These are phyloP conservation scores for Selaginella moellendorffii DNA, from an alignment of 75 land plant genomes.

Conservation along the genomic window DNA sequence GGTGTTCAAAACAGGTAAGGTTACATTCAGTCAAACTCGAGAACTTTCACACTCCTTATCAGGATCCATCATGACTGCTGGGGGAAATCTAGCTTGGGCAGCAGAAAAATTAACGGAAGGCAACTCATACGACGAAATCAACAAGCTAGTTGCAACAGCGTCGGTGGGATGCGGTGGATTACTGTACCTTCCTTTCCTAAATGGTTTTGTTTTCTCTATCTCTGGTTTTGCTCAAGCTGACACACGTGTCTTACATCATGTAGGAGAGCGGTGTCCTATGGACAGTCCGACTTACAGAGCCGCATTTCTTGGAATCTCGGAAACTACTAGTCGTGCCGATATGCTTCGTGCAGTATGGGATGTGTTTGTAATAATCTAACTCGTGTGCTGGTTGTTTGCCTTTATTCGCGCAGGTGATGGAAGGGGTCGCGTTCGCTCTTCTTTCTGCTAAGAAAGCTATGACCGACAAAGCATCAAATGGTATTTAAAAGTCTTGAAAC, in stretches of 20 bases:
- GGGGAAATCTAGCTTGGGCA: slow-evolving; percentile 38
- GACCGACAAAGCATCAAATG: not conserved
- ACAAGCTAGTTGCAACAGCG: slow-evolving; percentile 11
- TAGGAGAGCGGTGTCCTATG: slow-evolving; percentile 38
- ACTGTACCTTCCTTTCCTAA: slow-evolving; percentile 32
- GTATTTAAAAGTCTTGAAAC: slow-evolving; percentile 5
- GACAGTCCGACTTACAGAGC: slow-evolving; percentile 34
- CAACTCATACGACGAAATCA: slow-evolving; percentile 11
- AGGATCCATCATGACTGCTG: slow-evolving; percentile 42
- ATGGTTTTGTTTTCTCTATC: no score
- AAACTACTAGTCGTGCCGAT: slow-evolving; percentile 14
- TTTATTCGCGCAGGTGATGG: slow-evolving; percentile 24
- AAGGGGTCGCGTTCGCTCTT: slow-evolving; percentile 36
- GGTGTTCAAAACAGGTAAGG: slow-evolving; percentile 33
- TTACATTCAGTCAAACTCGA: no score
- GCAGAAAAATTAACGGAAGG: slow-evolving; percentile 15
- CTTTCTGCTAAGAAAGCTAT: slow-evolving; percentile 31
- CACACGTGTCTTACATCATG: no score
- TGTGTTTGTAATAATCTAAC: not conserved
- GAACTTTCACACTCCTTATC: no score
- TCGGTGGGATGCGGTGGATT: slow-evolving; percentile 30
- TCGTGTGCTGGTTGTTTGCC: not conserved
- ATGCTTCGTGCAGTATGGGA: slow-evolving; percentile 35
- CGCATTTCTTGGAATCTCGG: slow-evolving; percentile 30
- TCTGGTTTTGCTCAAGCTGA: no score